Evolutionary conservation across 176 grass and related monocot genomes (phyloP).

Genomic region (Paspalum vaginatum): DNA sequence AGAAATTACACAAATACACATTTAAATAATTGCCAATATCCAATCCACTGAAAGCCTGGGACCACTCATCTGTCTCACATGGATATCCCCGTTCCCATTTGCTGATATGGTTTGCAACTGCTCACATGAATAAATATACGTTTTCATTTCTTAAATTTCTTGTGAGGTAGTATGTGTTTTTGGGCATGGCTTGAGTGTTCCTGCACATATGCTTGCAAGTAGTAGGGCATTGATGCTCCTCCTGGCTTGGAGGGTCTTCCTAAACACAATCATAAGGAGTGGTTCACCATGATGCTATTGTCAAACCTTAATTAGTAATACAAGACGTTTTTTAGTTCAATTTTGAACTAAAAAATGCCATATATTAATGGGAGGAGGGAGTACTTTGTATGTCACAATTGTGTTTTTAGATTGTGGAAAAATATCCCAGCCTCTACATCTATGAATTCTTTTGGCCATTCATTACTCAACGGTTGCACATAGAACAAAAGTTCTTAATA

Average conservation of each 20-base stretch:
- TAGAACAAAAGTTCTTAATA: no score
- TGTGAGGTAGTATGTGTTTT: neutral
- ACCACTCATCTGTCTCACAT: neutral
- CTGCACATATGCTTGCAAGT: neutral
- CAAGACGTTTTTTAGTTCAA: no score
- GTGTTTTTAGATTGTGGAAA: no score
- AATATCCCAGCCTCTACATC: no score
- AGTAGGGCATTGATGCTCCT: neutral
- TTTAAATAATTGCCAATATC: neutral
- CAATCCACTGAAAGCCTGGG: neutral
- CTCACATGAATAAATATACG: neutral
- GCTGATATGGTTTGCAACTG: conserved; percentile 5
- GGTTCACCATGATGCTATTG: neutral
- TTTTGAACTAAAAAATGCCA: no score
- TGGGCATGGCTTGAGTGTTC: neutral
- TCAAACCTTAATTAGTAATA: neutral
- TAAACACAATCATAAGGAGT: neutral
- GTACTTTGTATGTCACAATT: no score
- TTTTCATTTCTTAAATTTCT: neutral
- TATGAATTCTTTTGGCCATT: no score
- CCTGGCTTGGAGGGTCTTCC: neutral
- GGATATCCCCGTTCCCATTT: neutral
- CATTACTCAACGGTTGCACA: no score
- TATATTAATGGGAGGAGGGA: no score
- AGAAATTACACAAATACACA: neutral